Conservation (phyloP, 169 alveolate genomes). For the Miamiensis avidus region DNA sequence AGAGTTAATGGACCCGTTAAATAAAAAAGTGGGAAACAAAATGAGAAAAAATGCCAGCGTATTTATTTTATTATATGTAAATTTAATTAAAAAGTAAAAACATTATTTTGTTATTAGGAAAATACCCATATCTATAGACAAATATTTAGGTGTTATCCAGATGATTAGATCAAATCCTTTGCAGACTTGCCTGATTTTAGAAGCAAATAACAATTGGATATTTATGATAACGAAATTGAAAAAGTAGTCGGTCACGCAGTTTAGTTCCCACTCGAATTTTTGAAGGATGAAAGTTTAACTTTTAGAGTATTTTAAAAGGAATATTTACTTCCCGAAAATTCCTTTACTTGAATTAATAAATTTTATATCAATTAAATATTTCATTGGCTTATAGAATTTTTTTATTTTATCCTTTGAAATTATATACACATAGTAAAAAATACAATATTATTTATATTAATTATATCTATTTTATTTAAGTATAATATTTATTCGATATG, state of each 20-base stretch:
- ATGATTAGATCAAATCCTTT: conserved; percentile 45
- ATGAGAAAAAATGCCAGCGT: conserved; percentile 41
- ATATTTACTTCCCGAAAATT: conserved; percentile 29
- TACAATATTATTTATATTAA: too few species aligned
- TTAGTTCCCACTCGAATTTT: conserved; percentile 54
- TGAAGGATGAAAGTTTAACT: conserved; percentile 57
- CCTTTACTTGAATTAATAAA: neutral
- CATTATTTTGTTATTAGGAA: neutral
- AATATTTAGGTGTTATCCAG: conserved; percentile 75
- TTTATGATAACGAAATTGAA: conserved; percentile 37
- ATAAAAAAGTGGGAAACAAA: conserved; percentile 36
- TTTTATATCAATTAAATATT: too few species aligned
- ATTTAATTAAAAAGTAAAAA: neutral
- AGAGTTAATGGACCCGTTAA: conserved; percentile 61
- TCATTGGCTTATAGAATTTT: too few species aligned
- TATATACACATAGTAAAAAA: too few species aligned
- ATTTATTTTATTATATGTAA: neutral
- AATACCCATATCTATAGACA: conserved; percentile 60
- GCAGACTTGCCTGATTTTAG: neutral
- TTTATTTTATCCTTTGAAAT: too few species aligned
- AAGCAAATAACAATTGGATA: neutral
- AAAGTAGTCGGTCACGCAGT: conserved; percentile 63
- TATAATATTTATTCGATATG: too few species aligned
- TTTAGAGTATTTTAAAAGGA: conserved; percentile 40
- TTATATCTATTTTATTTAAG: too few species aligned